Evolutionary conservation across 768 basidiomycete genomes (phyloP).

Genomic region (Mycena pura): DNA sequence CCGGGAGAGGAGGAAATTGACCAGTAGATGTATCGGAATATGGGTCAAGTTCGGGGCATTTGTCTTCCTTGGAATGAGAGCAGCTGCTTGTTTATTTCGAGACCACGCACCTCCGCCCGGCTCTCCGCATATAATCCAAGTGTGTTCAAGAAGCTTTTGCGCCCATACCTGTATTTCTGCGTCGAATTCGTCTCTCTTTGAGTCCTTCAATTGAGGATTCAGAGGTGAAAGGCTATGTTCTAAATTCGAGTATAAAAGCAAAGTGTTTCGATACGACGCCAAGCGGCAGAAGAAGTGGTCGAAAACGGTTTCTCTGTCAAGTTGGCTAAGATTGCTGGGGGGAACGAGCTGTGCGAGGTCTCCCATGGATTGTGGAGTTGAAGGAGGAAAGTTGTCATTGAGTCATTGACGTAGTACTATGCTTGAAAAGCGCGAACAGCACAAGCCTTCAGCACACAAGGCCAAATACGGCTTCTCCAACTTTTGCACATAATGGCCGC

Average conservation of each 20-base stretch:
- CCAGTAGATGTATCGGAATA: conserved; percentile 53
- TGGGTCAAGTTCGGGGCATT: conserved; percentile 50
- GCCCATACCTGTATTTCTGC: conserved; percentile 52
- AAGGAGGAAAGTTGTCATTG: neutral
- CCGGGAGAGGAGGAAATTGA: conserved; percentile 47
- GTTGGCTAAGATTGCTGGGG: conserved; percentile 45
- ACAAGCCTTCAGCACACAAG: neutral
- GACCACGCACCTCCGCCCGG: conserved; percentile 42
- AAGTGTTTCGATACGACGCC: conserved; percentile 53
- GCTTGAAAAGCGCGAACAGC: neutral
- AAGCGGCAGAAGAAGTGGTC: conserved; percentile 51
- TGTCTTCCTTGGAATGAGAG: conserved; percentile 33
- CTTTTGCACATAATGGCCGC: conserved; percentile 18
- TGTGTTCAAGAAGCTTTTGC: conserved; percentile 47
- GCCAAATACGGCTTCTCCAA: neutral
- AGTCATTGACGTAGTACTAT: neutral
- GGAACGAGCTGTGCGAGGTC: conserved; percentile 34
- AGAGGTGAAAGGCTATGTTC: conserved; percentile 39
- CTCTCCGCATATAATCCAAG: conserved; percentile 53
- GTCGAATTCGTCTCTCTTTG: conserved; percentile 38
- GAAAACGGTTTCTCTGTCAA: conserved; percentile 46
- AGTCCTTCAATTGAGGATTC: conserved; percentile 14
- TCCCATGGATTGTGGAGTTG: neutral
- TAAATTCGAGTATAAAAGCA: conserved; percentile 43
- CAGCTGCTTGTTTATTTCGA: neutral